Percentiles rank a stretch among this genome's conserved stretches.
These are phyloP conservation scores for Solanum acaule DNA, from an alignment of 257 asterid genomes.

Conservation along the genomic window DNA sequence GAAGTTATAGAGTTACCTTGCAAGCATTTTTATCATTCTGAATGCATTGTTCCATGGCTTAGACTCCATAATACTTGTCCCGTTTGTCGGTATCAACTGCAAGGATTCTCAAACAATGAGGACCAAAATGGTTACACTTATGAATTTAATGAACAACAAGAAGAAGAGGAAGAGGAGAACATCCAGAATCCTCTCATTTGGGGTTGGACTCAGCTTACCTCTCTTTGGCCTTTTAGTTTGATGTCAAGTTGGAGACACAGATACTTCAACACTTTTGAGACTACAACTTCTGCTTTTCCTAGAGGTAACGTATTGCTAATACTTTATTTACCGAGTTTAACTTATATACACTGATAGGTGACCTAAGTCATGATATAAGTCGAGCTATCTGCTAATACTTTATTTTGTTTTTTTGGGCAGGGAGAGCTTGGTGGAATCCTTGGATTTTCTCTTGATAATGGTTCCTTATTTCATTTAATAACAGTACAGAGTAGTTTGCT, in stretches of 20 bases:
- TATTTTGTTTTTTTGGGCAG: background rate
- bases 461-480: background rate
- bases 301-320: conserved; percentile 24
- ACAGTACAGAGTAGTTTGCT: background rate
- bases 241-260: conserved; percentile 34
- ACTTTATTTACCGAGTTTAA: background rate
- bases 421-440: background rate
- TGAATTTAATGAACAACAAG: background rate
- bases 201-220: conserved; percentile 44
- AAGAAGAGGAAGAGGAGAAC: background rate
- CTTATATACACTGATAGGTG: background rate
- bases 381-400: background rate
- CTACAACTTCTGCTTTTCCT: conserved; percentile 13
- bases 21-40: conserved; percentile 66
- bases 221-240: conserved; percentile 58
- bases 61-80: conserved; percentile 68
- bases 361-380: background rate
- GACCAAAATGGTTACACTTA: conserved; percentile 15
- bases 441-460: background rate
- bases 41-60: conserved; percentile 84
- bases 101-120: conserved; percentile 10
- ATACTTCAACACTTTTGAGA: conserved; percentile 30
- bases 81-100: conserved; percentile 58
- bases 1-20: conserved; percentile 67
- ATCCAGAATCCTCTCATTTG: conserved; percentile 9